These are phyloP conservation scores for Termitomyces eurrhizus DNA, from an alignment of 768 basidiomycete genomes.

Conservation along the genomic window DNA sequence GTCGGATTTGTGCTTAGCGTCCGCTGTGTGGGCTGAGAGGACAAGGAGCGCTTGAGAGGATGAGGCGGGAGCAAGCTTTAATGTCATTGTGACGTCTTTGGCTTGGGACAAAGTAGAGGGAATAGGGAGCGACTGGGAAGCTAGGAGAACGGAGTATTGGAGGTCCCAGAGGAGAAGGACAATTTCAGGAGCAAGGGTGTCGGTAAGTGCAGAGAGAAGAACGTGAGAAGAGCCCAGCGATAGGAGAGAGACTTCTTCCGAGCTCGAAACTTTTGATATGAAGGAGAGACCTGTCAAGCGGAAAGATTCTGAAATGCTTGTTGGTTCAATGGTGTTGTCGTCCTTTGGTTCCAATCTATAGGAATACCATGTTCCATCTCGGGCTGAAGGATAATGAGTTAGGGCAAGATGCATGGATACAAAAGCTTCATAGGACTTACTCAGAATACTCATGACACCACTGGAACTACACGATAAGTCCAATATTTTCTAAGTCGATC, in stretches of 20 bases:
- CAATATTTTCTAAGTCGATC: slow-evolving; percentile 28
- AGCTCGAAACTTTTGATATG: slow-evolving; percentile 16
- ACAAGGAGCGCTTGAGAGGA: slow-evolving; percentile 50
- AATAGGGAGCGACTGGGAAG: slow-evolving; percentile 45
- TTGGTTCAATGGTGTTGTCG: slow-evolving; percentile 20
- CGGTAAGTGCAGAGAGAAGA: slow-evolving; percentile 44
- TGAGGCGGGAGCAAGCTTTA: slow-evolving; percentile 29
- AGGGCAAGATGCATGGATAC: neutral
- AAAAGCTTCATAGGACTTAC: slow-evolving; percentile 28
- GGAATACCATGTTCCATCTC: slow-evolving; percentile 39
- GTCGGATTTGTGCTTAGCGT: slow-evolving; percentile 18
- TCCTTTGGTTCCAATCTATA: slow-evolving; percentile 28
- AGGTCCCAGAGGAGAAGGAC: slow-evolving; percentile 65
- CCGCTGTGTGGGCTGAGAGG: slow-evolving; percentile 33
- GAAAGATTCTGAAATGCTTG: slow-evolving; percentile 24
- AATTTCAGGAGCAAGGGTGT: slow-evolving; percentile 37
- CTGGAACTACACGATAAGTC: slow-evolving; percentile 40
- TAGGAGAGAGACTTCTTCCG: slow-evolving; percentile 32
- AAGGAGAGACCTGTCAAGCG: slow-evolving; percentile 28
- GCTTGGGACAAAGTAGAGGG: slow-evolving; percentile 38
- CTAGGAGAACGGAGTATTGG: slow-evolving; percentile 61
- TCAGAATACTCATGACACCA: slow-evolving; percentile 47
- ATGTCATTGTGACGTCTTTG: slow-evolving; percentile 23
- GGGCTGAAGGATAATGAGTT: slow-evolving; percentile 27
- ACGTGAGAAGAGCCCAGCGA: slow-evolving; percentile 56